These are phyloP conservation scores for Colletotrichum tamarilloi DNA, from an alignment of 2,329 filamentous ascomycete genomes.

Conservation along the genomic window DNA sequence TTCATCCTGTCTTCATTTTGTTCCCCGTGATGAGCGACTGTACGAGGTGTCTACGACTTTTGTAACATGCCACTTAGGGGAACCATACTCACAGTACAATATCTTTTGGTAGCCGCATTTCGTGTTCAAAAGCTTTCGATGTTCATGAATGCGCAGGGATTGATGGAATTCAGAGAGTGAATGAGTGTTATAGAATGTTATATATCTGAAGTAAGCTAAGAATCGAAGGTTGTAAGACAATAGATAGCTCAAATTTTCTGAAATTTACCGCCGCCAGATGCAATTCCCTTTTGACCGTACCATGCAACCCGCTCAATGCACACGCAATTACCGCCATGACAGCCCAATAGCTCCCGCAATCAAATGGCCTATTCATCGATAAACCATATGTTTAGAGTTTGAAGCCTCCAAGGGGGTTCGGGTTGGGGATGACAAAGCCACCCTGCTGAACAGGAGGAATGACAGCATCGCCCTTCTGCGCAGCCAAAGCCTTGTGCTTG, in stretches of 20 bases:
- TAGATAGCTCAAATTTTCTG: too few species aligned
- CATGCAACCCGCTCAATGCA: not conserved
- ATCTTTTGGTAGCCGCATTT: too few species aligned
- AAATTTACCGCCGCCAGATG: not conserved
- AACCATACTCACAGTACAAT: too few species aligned
- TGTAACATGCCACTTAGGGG: too few species aligned
- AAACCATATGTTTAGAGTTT: not conserved
- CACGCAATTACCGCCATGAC: not conserved
- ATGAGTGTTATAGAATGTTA: too few species aligned
- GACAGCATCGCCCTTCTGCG: conserved; percentile 42
- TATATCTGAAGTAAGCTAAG: too few species aligned
- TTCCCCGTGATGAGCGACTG: too few species aligned
- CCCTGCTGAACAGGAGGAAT: conserved; percentile 48
- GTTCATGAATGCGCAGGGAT: too few species aligned
- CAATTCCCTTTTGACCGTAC: not conserved
- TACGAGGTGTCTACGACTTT: too few species aligned
- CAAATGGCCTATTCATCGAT: not conserved
- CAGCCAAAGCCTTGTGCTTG: conserved; percentile 50
- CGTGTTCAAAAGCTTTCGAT: too few species aligned
- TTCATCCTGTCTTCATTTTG: too few species aligned
- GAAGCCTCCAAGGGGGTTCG: conserved; percentile 54
- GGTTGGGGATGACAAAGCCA: conserved; percentile 52
- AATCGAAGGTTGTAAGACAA: rapidly evolving
- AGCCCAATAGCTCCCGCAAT: not conserved
- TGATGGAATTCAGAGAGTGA: too few species aligned